phyloP scores from a whole-genome alignment of 2,329 filamentous ascomycete genomes.

The Pseudopyricularia cyperi region DNA sequence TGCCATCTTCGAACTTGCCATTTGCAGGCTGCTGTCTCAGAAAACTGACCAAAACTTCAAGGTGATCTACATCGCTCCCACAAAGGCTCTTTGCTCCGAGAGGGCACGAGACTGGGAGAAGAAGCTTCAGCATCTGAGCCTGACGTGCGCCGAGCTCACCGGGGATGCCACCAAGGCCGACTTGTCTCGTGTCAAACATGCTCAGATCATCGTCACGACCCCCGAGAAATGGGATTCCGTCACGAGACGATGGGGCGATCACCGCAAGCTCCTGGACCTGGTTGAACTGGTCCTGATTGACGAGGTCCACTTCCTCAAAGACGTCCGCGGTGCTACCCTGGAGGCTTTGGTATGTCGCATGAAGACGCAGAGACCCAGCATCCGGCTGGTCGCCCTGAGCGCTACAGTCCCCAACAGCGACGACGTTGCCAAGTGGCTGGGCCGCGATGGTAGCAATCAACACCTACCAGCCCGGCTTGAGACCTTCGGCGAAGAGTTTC shows the following conservation, averaged over 20 bases:
- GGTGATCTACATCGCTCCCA: constrained; percentile 74
- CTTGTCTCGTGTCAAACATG: constrained; percentile 54
- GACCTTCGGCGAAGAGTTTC: constrained; percentile 65
- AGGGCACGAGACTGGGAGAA: constrained; percentile 62
- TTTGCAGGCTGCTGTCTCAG: constrained; percentile 54
- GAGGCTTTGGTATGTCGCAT: constrained; percentile 79
- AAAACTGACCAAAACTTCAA: constrained; percentile 53
- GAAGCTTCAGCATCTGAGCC: constrained; percentile 56
- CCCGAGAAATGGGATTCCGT: constrained; percentile 90
- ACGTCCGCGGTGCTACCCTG: constrained; percentile 63
- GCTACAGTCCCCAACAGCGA: constrained; percentile 74
- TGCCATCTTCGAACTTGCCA: constrained; percentile 66
- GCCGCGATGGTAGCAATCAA: constrained; percentile 45
- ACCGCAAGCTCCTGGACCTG: constrained; percentile 58
- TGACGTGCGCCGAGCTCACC: constrained; percentile 66
- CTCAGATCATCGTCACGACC: constrained; percentile 74
- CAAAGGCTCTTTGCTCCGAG: constrained; percentile 71
- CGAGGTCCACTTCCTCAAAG: constrained; percentile 78
- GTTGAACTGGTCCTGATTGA: constrained; percentile 75
- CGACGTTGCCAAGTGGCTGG: constrained; percentile 71
- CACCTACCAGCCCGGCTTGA: constrained; percentile 53
- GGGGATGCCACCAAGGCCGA: constrained; percentile 63
- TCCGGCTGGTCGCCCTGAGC: constrained; percentile 70
- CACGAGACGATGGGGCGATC: constrained; percentile 76
- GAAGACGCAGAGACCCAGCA: constrained; percentile 64